Conservation (phyloP, 2,329 filamentous ascomycete genomes). For the Colletotrichum eleusines region DNA sequence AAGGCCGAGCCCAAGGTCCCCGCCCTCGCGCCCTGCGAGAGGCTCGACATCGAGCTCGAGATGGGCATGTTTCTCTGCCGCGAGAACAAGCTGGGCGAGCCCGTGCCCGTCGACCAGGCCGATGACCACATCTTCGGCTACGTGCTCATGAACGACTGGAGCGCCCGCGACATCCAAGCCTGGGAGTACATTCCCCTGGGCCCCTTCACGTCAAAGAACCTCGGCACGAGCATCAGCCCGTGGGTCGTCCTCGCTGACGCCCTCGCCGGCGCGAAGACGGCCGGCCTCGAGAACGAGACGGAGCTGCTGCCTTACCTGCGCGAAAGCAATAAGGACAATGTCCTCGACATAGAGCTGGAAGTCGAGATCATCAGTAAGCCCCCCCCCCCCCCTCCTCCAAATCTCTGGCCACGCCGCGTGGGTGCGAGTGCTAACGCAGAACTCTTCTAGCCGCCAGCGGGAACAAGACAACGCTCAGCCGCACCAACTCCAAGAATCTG, state of each 20-base stretch:
- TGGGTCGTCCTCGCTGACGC: conserved; percentile 74
- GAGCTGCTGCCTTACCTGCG: conserved; percentile 61
- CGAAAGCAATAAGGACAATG: conserved; percentile 62
- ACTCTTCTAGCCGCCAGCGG: conserved; percentile 48
- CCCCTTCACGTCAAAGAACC: conserved; percentile 72
- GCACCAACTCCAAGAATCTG: conserved; percentile 58
- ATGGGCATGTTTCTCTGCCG: conserved; percentile 80
- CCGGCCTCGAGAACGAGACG: conserved; percentile 50
- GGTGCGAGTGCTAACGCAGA: conserved; percentile 21
- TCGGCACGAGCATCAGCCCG: conserved; percentile 70
- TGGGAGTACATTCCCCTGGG: conserved; percentile 73
- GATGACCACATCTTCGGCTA: conserved; percentile 79
- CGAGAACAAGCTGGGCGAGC: conserved; percentile 74
- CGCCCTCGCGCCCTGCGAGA: conserved; percentile 69
- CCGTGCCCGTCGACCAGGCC: conserved; percentile 74
- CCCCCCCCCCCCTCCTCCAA: too few species aligned
- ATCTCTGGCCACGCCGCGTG: fast-evolving
- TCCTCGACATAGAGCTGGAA: conserved; percentile 54
- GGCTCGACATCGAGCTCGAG: conserved; percentile 83
- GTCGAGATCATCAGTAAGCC: conserved; percentile 54
- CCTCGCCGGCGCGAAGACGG: conserved; percentile 51
- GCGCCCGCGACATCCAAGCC: conserved; percentile 70
- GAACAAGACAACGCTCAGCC: conserved; percentile 46
- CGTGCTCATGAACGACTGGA: conserved; percentile 75
- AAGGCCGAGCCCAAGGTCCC: conserved; percentile 65